Conservation (phyloP, 352 stramenopile species). For the Phytophthora europaea region DNA sequence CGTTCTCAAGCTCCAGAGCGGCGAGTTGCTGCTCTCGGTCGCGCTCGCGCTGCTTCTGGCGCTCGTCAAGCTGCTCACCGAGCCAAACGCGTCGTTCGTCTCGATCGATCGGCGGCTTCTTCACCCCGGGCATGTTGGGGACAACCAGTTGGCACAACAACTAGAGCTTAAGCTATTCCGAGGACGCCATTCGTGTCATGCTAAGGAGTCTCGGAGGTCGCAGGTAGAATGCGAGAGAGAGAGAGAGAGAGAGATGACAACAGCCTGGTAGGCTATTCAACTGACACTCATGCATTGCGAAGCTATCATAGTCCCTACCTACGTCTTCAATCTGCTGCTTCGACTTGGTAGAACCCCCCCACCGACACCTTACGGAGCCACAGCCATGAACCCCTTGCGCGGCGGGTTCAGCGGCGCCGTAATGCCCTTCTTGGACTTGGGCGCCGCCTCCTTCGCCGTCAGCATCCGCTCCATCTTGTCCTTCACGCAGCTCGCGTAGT, state of each 20-base stretch:
- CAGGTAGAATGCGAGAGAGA: too few species aligned
- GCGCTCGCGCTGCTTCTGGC: slow-evolving; percentile 51
- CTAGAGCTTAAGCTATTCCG: slow-evolving; percentile 5
- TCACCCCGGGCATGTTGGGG: slow-evolving; percentile 11
- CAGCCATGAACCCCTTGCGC: slow-evolving; percentile 43
- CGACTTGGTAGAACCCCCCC: background rate
- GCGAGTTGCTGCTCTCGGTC: slow-evolving; percentile 37
- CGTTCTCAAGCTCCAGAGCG: slow-evolving; percentile 43
- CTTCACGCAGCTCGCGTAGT: slow-evolving; percentile 45
- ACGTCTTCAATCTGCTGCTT: slow-evolving; percentile 11
- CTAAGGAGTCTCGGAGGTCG: background rate
- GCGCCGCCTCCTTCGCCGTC: slow-evolving; percentile 27
- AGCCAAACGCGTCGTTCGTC: slow-evolving; percentile 60
- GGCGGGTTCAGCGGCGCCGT: slow-evolving; percentile 42
- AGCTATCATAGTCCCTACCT: slow-evolving; percentile 6
- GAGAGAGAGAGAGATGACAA: too few species aligned
- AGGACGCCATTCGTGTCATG: background rate
- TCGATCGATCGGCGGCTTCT: slow-evolving; percentile 14
- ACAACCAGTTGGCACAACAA: background rate
- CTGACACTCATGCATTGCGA: background rate
- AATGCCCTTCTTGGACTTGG: slow-evolving; percentile 39
- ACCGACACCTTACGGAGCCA: slow-evolving; percentile 30
- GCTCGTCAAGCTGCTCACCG: slow-evolving; percentile 52
- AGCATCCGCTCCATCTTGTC: slow-evolving; percentile 51
- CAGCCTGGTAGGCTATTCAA: too few species aligned